Percentiles rank a stretch among this genome's conserved stretches.
These are phyloP conservation scores for Dalechampia spathulata DNA, from an alignment of 441 rosid genomes.

Conservation along the genomic window DNA sequence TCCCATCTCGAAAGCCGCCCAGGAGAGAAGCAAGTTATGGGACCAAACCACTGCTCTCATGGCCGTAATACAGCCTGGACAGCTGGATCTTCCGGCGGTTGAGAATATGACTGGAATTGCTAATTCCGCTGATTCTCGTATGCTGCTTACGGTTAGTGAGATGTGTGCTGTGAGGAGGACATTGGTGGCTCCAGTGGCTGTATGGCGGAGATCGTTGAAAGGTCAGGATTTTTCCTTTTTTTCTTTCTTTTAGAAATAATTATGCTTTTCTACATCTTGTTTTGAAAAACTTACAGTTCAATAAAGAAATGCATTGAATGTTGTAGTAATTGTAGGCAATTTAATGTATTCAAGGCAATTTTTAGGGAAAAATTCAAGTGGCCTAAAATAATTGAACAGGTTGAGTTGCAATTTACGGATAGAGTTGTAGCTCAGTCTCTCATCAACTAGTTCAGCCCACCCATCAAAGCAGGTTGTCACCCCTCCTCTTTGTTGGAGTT, in stretches of 20 bases:
- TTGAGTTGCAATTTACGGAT: constrained; percentile 48
- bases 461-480: no score
- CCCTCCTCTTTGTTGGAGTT: no score
- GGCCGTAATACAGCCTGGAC: constrained; percentile 29
- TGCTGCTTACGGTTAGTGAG: constrained; percentile 56
- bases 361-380: no score
- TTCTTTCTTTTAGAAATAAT: neutral
- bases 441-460: no score
- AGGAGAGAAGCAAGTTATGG: constrained; percentile 56
- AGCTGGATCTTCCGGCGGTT: constrained; percentile 48
- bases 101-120: constrained; percentile 51
- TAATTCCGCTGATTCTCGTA: constrained; percentile 43
- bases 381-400: constrained; percentile 29
- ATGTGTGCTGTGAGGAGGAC: constrained; percentile 58
- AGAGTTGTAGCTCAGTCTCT: constrained; percentile 47
- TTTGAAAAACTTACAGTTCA: no score
- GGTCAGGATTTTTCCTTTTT: constrained; percentile 9
- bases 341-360: no score
- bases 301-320: no score
- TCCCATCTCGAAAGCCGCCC: constrained; percentile 46
- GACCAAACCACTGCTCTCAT: constrained; percentile 66
- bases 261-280: no score
- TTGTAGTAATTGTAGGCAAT: no score
- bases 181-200: constrained; percentile 39
- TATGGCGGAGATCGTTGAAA: constrained; percentile 36